A percentile compares a stretch with the other conserved stretches of the same genome.
Evolutionary conservation across 805 yeast genomes (phyloP).

Genomic region (Wickerhamomyces canadensis): DNA sequence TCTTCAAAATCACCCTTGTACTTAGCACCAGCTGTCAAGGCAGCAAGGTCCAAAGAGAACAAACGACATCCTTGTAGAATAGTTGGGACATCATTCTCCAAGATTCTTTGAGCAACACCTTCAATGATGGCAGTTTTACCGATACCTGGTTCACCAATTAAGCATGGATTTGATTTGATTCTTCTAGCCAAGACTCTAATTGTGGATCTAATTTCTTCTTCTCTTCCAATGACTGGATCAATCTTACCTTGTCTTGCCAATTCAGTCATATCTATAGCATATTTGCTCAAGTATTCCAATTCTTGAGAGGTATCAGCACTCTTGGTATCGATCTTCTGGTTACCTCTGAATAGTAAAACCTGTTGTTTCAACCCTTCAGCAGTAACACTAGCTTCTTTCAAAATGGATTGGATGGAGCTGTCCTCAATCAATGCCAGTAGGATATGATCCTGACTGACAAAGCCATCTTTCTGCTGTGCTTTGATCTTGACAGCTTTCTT

Average conservation of each 20-base stretch:
- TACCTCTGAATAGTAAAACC: constrained; percentile 78
- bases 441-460: constrained; percentile 91
- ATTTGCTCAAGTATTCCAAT: constrained; percentile 79
- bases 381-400: constrained; percentile 68
- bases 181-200: constrained; percentile 95
- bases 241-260: constrained; percentile 90
- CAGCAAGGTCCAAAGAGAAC: constrained; percentile 89
- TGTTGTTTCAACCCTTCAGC: constrained; percentile 71
- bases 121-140: constrained; percentile 98
- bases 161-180: constrained; percentile 92
- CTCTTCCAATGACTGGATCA: constrained; percentile 98
- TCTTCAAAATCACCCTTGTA: constrained; percentile 99
- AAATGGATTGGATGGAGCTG: constrained; percentile 55
- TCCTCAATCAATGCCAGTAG: constrained; percentile 83
- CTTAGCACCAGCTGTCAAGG: constrained; percentile 97
- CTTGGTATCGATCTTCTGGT: constrained; percentile 86
- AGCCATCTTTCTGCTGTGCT: constrained; percentile 84
- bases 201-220: constrained; percentile 94
- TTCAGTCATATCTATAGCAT: constrained; percentile 91
- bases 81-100: constrained; percentile 92
- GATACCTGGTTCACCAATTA: constrained; percentile 99
- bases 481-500: constrained; percentile 72
- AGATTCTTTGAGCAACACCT: constrained; percentile 96
- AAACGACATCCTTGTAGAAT: constrained; percentile 76
- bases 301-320: constrained; percentile 86